These are phyloP conservation scores for Melastoma malabathricum DNA, from an alignment of 345 rosid species.

Conservation along the genomic window DNA sequence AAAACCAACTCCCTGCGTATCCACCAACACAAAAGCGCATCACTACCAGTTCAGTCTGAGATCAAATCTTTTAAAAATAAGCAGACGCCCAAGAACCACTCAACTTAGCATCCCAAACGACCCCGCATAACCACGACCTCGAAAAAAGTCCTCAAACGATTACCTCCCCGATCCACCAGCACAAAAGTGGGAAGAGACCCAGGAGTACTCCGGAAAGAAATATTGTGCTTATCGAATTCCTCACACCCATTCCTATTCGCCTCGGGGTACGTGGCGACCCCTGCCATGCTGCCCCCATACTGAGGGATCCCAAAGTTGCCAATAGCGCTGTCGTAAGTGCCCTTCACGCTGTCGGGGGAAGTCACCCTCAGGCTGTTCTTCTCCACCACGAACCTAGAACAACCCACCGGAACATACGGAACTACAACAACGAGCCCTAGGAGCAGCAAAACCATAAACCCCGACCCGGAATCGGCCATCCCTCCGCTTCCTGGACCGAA, in stretches of 20 bases:
- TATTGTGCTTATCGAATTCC: slow-evolving; percentile 43
- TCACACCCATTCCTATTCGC: slow-evolving; percentile 68
- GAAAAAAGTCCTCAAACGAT: not conserved
- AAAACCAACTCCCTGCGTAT: too few species aligned
- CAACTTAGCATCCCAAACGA: too few species aligned
- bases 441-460: not conserved
- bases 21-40: too few species aligned
- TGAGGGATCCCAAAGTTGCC: slow-evolving; percentile 98
- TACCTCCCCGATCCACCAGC: slow-evolving; percentile 95
- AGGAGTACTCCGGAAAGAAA: slow-evolving; percentile 56
- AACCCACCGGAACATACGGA: slow-evolving; percentile 13
- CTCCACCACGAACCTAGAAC: slow-evolving; percentile 72
- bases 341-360: slow-evolving; percentile 86
- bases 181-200: slow-evolving; percentile 79
- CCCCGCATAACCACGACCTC: not conserved
- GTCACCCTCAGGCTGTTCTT: slow-evolving; percentile 82
- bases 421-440: slow-evolving; percentile 28
- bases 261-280: slow-evolving; percentile 55
- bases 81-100: too few species aligned
- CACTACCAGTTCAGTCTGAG: too few species aligned
- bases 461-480: too few species aligned
- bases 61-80: too few species aligned
- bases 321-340: slow-evolving; percentile 76
- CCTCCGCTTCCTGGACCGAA: too few species aligned
- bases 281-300: slow-evolving; percentile 99